Base-by-base conservation (phyloP, 2,329 filamentous ascomycete genomes). In the Colletotrichum costaricense region DNA sequence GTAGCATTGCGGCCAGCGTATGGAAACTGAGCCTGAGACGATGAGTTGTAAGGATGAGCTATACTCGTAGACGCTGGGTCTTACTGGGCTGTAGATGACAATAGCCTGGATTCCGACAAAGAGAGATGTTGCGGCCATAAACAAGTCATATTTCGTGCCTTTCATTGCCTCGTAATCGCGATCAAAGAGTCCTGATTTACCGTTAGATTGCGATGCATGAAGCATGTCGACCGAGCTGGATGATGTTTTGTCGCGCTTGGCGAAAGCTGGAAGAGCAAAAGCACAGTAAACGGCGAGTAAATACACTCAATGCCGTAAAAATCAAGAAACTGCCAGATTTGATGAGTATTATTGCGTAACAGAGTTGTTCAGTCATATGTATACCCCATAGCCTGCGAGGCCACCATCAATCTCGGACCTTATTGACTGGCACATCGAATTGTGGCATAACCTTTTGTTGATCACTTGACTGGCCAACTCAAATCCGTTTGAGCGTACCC, bases 21-120 rank as follows among this genome's bases (percentile, higher is more conserved):
- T 59, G 71, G 46, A 75, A 75, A 2, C 62, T 16, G 49, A 16
- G 54, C 63, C 63, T 12, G 65, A 74, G 52, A 70, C 22, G 55
- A 73, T 60, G 66, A 70, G 62, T 49, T 65, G 63, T 28, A 66
- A 49, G 0, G 60, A 46, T 6, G 70, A 70, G 56, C 55, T 26
- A 52, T 35, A 59, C 1, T 52, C 49, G n/a, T 49, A 58, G 7
- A 11, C 16, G 14, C 28, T 7, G 5, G 57, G 52, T 3, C 66
- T 30, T 5, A 58, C 28, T 26, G 59, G 52, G 24, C 8, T 35
- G 22, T 67, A 66, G 33, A 75, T 66, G 16, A 63, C 49, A 8
- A 57, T 59, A 33, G 66, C 54, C 22, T 67, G 56, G 7, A 70
- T 60, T 1, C 35, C 70, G 11, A 74, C 52, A 57, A 60, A 63